Base-by-base conservation (phyloP, 306 rosid genomes). In the Begonia fuchsioides region DNA sequence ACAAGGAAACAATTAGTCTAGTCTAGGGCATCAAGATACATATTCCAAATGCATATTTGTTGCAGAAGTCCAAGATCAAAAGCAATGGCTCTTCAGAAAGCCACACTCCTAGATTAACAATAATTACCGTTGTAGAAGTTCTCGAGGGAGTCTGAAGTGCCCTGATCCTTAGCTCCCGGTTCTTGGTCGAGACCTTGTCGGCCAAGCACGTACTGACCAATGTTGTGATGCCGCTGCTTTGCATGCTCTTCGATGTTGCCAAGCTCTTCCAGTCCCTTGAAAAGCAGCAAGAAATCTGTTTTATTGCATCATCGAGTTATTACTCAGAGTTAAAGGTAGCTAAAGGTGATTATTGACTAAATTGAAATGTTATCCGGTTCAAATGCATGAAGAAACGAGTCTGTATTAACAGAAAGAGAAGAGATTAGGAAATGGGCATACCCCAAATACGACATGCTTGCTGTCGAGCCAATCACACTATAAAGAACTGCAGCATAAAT, bases 401-500 rank as follows among this genome's bases (percentile, higher is more conserved):
- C 35, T 26, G 35, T 2, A 26, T 39, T 38, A 50, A 49, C 15
- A 32, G 15, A 53, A 49, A 12, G 60, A 38, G 45, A 69, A 71
- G 59, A 35, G 39, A 39, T 39, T 41, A 51, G 65, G 50, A 39
- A 39, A 32, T 41, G 49, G 65, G 50, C 77, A 47, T 85, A 90
- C 98, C 98, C 98, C 95, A 35, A 90, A 90, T 57, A 85, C 95
- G 11, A 90, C 98, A 55, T 90, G 95, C 79, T 85, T 90, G 73
- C 79, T 90, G 76, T 90, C 98, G 48, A 90, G 95, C 98, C 95
- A 90, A 66, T 90, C 98, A 1, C 98, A 90, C 58, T 90, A 90
- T 44, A 51, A 90, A 90, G 78, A 90, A 90, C 98, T 90, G 85
- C 66, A 58, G 62, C 17, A 17, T 51, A 19, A 26, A 49, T 17